Conservation (phyloP, 1,284 basidiomycete species). For the Leccinum pallidistipes region DNA sequence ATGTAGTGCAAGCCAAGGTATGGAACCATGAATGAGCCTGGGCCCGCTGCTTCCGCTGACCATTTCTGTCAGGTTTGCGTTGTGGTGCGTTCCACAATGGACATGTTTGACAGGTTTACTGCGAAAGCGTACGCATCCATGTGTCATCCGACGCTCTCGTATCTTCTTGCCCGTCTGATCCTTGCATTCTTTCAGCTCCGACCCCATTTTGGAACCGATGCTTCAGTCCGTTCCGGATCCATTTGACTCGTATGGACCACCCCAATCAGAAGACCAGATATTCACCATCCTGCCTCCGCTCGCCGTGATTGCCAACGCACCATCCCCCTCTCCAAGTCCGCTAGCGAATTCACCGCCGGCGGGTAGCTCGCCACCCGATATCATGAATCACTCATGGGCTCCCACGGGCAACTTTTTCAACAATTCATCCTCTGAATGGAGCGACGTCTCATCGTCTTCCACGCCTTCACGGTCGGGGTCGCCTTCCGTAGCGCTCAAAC, state of each 20-base stretch:
- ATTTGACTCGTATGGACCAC: constrained; percentile 89
- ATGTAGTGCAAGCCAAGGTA: constrained; percentile 83
- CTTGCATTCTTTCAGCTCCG: constrained; percentile 54
- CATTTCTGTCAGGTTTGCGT: constrained; percentile 55
- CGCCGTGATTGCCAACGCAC: constrained; percentile 65
- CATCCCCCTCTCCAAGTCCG: constrained; percentile 53
- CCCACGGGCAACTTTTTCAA: constrained; percentile 43
- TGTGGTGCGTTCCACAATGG: constrained; percentile 77
- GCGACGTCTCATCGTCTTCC: constrained; percentile 43
- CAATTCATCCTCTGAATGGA: constrained; percentile 53
- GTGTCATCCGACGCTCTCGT: constrained; percentile 1
- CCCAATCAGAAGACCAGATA: constrained; percentile 86
- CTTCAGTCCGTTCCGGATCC: constrained; percentile 89
- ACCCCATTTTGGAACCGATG: constrained; percentile 90
- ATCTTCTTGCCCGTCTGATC: constrained; percentile 10
- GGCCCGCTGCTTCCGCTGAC: constrained; percentile 17
- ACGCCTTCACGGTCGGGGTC: constrained; percentile 39
- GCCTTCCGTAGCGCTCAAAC: constrained; percentile 45
- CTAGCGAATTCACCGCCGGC: constrained; percentile 44
- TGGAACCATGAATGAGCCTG: constrained; percentile 10
- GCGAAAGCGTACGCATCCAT: constrained; percentile 74
- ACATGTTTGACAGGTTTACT: constrained; percentile 80
- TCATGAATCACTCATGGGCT: constrained; percentile 38
- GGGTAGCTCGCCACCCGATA: constrained; percentile 38
- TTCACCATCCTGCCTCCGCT: constrained; percentile 88